Evolutionary conservation across 2,329 filamentous ascomycete genomes (phyloP).

Genomic region (Bertia moriformis): DNA sequence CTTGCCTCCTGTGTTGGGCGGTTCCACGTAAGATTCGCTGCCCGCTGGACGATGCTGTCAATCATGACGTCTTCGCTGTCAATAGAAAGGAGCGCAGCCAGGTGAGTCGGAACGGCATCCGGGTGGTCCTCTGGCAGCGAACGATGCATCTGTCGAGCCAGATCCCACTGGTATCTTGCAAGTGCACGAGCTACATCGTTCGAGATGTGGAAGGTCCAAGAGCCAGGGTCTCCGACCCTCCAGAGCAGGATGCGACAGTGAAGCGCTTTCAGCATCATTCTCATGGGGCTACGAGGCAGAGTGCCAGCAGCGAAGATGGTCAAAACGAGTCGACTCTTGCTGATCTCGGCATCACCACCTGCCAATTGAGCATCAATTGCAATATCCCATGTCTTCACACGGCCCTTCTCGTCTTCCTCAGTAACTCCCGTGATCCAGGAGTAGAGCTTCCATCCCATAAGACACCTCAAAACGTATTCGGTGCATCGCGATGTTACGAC

Average conservation of each 20-base stretch:
- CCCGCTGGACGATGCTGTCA: slow-evolving; percentile 42
- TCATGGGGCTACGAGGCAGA: slow-evolving; percentile 41
- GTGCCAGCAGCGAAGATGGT: slow-evolving; percentile 51
- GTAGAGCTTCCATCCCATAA: slow-evolving; percentile 43
- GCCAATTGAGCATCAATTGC: slow-evolving; percentile 53
- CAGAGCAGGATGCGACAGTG: slow-evolving; percentile 48
- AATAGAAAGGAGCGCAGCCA: slow-evolving; percentile 36
- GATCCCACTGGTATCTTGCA: slow-evolving; percentile 44
- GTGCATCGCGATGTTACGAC: slow-evolving; percentile 42
- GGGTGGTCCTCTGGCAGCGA: slow-evolving; percentile 25
- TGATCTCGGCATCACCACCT: slow-evolving; percentile 48
- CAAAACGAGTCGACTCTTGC: slow-evolving; percentile 44
- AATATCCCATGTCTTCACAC: slow-evolving; percentile 53
- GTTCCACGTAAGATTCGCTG: slow-evolving; percentile 52
- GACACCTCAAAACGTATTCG: slow-evolving; percentile 41
- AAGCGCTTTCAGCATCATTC: slow-evolving; percentile 49
- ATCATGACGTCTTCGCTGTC: slow-evolving; percentile 45
- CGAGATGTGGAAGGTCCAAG: slow-evolving; percentile 35
- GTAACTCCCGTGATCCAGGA: slow-evolving; percentile 42
- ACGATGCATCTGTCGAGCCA: slow-evolving; percentile 33
- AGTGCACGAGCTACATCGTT: slow-evolving; percentile 39
- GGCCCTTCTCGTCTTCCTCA: slow-evolving; percentile 45
- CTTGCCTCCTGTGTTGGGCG: slow-evolving; percentile 38
- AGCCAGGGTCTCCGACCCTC: slow-evolving; percentile 39
- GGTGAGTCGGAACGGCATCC: slow-evolving; percentile 37